Evolutionary conservation across 208 protist species (phyloP).

Genomic region (Porcisia hertigi): DNA sequence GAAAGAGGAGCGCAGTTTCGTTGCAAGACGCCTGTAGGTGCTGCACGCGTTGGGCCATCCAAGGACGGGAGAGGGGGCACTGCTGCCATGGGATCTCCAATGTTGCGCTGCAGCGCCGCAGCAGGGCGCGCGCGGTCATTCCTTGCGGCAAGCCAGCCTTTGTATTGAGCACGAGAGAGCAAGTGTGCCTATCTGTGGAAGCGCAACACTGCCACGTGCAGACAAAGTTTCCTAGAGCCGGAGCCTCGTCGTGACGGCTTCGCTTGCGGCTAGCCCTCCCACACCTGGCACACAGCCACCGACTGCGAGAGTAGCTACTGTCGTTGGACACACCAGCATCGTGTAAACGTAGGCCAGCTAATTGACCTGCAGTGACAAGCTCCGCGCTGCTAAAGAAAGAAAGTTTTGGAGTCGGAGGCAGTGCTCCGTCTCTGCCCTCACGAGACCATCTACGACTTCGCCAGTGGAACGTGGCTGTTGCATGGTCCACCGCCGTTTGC

Average conservation of each 20-base stretch:
- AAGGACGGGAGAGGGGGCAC: constrained; percentile 60
- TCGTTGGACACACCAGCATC: neutral
- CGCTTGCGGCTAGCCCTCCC: neutral
- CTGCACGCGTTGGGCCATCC: constrained; percentile 42
- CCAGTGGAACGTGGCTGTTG: constrained; percentile 15
- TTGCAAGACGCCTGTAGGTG: neutral
- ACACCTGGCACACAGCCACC: constrained; percentile 21
- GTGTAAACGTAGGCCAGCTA: neutral
- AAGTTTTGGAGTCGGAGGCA: neutral
- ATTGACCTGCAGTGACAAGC: neutral
- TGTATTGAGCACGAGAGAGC: constrained; percentile 56
- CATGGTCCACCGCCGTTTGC: neutral
- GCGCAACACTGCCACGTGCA: neutral
- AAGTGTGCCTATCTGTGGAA: neutral
- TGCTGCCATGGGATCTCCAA: constrained; percentile 9
- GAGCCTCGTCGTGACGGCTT: neutral
- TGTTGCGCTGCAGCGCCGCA: neutral
- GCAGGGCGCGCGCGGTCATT: constrained; percentile 25
- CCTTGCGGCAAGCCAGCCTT: constrained; percentile 75
- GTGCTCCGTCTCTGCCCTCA: neutral
- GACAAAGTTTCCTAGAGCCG: neutral
- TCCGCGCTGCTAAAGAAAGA: constrained; percentile 5
- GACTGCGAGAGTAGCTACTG: constrained; percentile 36
- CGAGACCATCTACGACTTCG: constrained; percentile 5
- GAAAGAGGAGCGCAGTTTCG: neutral